phyloP scores from a whole-genome alignment of 345 rosid genomes.

The Eucalyptus grandis region DNA sequence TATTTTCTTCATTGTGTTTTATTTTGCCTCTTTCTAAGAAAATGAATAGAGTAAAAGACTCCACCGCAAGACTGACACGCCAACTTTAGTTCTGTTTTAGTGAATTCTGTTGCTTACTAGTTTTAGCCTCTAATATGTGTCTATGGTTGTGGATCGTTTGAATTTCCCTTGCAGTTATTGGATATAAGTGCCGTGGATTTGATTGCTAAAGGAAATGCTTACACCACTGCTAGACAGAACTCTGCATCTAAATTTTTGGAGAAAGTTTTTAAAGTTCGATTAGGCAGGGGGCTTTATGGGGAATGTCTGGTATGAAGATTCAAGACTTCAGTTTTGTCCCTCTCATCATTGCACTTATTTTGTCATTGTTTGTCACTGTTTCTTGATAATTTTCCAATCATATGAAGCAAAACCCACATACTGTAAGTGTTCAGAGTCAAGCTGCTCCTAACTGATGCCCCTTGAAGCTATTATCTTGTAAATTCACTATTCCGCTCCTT shows the following conservation, averaged over 20 bases:
- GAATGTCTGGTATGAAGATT: slow-evolving; percentile 62
- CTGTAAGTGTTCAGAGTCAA: background rate
- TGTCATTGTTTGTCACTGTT: background rate
- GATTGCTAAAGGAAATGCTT: slow-evolving; percentile 41
- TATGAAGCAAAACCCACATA: background rate
- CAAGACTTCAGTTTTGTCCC: background rate
- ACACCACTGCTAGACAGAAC: slow-evolving; percentile 22
- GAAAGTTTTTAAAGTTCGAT: slow-evolving; percentile 38
- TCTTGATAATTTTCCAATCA: background rate
- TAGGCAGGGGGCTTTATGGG: slow-evolving; percentile 93
- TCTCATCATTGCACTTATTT: background rate
- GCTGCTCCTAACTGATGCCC: background rate
- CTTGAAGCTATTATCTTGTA: background rate
- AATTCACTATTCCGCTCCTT: background rate
- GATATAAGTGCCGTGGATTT: slow-evolving; percentile 34
- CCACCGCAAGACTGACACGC: background rate
- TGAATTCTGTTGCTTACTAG: background rate
- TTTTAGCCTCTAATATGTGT: background rate
- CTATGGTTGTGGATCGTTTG: background rate
- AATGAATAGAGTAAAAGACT: background rate
- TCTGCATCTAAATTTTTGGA: slow-evolving; percentile 56
- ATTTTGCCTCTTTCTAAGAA: background rate
- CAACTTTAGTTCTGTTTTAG: background rate
- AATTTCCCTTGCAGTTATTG: slow-evolving; percentile 35
- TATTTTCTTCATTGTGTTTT: background rate